Base-by-base conservation (phyloP, 768 basidiomycete species). In the Amanita fuliginea region DNA sequence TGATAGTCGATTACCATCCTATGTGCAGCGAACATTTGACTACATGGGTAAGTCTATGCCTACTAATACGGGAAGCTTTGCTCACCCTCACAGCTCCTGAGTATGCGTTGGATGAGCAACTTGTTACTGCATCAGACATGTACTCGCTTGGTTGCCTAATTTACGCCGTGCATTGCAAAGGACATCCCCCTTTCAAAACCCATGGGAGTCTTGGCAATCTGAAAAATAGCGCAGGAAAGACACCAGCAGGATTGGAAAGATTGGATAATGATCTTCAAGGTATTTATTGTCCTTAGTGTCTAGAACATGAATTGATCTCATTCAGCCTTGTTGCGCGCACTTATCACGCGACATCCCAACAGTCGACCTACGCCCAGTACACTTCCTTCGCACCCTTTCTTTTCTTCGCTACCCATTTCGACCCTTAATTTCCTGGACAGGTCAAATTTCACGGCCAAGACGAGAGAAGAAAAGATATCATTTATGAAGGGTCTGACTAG, bases 371-470 rank as follows among this genome's bases (percentile, higher is more conserved):
- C 83, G 0, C 88, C 95, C 5, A 71, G 78, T 3, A 80, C 85
- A 3, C 76, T 98, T 21, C 85, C 92, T 3, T 77, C 84, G 0
- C 83, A 92, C 59, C 62, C 92, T 0, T 97, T 94, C 72, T 98
- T 99, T 69, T 94, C 90, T 1, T 95, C 92, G 3, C 72, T 98
- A 9, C 90, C 95, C 6, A 93, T 98, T 19, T 94, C 90, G 2
- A 98, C 95, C 0, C 75, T 99, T 28, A 93, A 92, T 60, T 99
- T 98, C 67, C 70, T 99, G 47, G 95, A 98, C 59, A 82, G 95
- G 11, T 89, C 94, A 3, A 95, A 85, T 51, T 99, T 98, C 62
- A 89, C 93, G 0, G 80, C 90, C 0, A 96, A 97, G 65, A 83
- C 92, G 2, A 70, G 85, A 49, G 95, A 98, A 67, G 96, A 97